Evolutionary conservation across 2,329 filamentous ascomycete species (phyloP), one percentile per base, ranked within the genome.

Genomic region (Apiospora aurea): DNA sequence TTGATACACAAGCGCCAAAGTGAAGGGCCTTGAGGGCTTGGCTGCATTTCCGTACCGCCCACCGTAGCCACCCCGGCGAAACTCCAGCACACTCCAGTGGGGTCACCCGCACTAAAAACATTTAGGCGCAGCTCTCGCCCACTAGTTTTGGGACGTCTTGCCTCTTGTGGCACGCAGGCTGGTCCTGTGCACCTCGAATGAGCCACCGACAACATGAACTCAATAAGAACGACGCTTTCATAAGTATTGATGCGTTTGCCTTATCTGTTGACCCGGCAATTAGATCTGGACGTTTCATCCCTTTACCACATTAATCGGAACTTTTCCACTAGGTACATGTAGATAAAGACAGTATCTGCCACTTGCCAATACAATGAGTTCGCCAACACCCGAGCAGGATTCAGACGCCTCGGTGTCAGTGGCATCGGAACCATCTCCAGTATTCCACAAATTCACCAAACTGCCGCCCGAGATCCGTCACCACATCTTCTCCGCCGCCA

Each of bases 401-500:
- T 53, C 70, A 43, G n/a, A 71, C 26, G 21, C 53, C 21, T 61
- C 53, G 2, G 53, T 16, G 49, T n/a, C 46, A 2, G 24, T 21
- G 2, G 24, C 49, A 14, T 53, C 49, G 21, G 16, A 34, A 38
- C 16, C 34, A 14, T 21, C 41, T 11, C 41, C 18, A 34, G n/a
- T 16, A 6, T 79, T 80, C 73, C 66, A 75, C 1, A 72, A 46
- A 11, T 80, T 81, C 73, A 29, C 49, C 11, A 43, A 72, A 11
- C 76, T 81, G 10, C 79, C 79, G 0, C 75, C 79, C 1, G 79
- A 81, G 69, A 73, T 81, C 34, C 77, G 80, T 2, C 74, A 77
- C 41, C 72, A 77, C 43, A 79, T 80, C 67, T 81, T 77, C 75
- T 75, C 69, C 0, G 64, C 73, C 24, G 79, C 78, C 16, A 66